Evolutionary conservation across 2,329 filamentous ascomycete species (phyloP).

Genomic region (Chaetomium sp.): DNA sequence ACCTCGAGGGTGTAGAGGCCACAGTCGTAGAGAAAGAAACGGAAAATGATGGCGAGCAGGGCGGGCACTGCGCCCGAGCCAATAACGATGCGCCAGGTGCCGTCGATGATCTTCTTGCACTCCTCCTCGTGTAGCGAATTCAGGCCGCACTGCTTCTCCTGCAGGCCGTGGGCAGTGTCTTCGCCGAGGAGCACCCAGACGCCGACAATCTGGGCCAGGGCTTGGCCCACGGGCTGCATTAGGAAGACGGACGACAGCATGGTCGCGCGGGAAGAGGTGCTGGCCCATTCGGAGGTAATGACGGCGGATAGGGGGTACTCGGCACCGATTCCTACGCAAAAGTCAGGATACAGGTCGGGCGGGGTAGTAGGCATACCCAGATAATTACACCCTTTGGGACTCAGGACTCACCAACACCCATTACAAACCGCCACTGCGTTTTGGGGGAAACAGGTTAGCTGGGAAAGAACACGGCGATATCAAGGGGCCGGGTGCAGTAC

Average conservation of each 20-base stretch:
- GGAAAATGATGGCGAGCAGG: slow-evolving; percentile 57
- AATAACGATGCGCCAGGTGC: slow-evolving; percentile 61
- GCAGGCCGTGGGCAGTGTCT: slow-evolving; percentile 35
- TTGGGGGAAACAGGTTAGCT: not conserved
- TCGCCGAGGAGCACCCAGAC: slow-evolving; percentile 46
- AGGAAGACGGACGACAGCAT: slow-evolving; percentile 64
- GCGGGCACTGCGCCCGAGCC: slow-evolving; percentile 59
- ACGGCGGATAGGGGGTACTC: slow-evolving; percentile 63
- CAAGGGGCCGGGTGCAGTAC: not conserved
- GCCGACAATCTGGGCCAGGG: slow-evolving; percentile 56
- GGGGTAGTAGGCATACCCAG: not conserved
- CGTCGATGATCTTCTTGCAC: slow-evolving; percentile 46
- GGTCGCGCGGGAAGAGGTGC: slow-evolving; percentile 56
- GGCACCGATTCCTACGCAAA: slow-evolving; percentile 51
- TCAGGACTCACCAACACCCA: slow-evolving; percentile 41
- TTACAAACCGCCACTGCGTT: slow-evolving; percentile 44
- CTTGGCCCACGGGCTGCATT: slow-evolving; percentile 63
- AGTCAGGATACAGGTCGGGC: slow-evolving; percentile 2
- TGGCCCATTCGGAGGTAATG: slow-evolving; percentile 60
- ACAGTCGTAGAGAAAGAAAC: slow-evolving; percentile 60
- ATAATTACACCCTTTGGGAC: not conserved
- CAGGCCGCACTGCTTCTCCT: slow-evolving; percentile 43
- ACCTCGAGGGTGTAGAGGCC: slow-evolving; percentile 61
- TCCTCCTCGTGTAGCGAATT: slow-evolving; percentile 39
- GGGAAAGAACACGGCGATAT: not conserved